phyloP scores from a whole-genome alignment of 192 early-diverging fungal species.

The Entomortierella chlamydospora region DNA sequence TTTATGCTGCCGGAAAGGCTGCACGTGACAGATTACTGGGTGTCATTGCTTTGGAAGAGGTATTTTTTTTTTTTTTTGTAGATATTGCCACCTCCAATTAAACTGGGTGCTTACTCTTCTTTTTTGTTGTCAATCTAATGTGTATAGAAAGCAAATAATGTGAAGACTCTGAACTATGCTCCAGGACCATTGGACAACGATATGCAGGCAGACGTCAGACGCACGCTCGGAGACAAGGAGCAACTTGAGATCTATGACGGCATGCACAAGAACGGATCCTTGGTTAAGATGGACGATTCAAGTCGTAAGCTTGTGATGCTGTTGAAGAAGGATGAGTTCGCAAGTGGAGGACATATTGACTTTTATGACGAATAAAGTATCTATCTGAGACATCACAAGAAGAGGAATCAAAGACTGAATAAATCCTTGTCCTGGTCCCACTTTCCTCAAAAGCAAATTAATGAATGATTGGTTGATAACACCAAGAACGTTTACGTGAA shows the following conservation, averaged over 20 bases:
- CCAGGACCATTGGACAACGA: conserved; percentile 89
- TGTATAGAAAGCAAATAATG: conserved; percentile 47
- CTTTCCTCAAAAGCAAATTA: too few relatives aligned
- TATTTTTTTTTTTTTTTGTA: background rate
- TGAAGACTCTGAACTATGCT: conserved; percentile 84
- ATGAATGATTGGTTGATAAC: too few relatives aligned
- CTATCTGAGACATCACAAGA: too few relatives aligned
- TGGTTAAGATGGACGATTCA: conserved; percentile 73
- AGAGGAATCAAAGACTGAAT: too few relatives aligned
- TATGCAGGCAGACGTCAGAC: conserved; percentile 83
- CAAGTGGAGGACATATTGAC: conserved; percentile 77
- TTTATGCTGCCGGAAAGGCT: conserved; percentile 85
- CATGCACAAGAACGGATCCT: conserved; percentile 68
- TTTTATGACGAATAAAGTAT: conserved; percentile 63
- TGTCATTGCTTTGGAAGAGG: conserved; percentile 78
- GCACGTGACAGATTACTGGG: conserved; percentile 82
- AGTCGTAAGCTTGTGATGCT: conserved; percentile 71
- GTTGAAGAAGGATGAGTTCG: conserved; percentile 67
- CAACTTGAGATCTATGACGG: conserved; percentile 70
- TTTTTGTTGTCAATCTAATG: too few relatives aligned
- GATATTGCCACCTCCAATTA: too few relatives aligned
- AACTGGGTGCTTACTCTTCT: too few relatives aligned
- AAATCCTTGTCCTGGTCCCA: too few relatives aligned
- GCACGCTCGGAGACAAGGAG: conserved; percentile 72
- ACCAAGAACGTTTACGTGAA: too few relatives aligned